These are phyloP conservation scores for Yueomyces sinensis DNA, from an alignment of 805 yeast genomes.

Conservation along the genomic window DNA sequence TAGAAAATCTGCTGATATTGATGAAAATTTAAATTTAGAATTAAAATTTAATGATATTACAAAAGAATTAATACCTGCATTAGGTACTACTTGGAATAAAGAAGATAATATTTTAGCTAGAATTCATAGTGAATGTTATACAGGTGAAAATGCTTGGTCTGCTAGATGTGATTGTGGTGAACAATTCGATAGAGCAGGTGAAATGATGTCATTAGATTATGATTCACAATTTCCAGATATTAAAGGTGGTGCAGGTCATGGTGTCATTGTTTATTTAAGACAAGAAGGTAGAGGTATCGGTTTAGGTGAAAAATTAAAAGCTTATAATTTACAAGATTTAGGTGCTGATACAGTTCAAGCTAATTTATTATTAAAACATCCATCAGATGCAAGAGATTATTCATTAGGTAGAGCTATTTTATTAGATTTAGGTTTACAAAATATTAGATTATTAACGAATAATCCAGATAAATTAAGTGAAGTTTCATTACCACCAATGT, in stretches of 20 bases:
- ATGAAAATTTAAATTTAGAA: slow-evolving; percentile 29
- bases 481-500: slow-evolving; percentile 72
- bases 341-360: slow-evolving; percentile 99
- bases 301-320: slow-evolving; percentile 92
- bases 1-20: slow-evolving; percentile 53
- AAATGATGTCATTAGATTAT: slow-evolving; percentile 44
- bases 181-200: slow-evolving; percentile 96
- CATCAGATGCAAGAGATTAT: slow-evolving; percentile 95
- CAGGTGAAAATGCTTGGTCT: slow-evolving; percentile 99
- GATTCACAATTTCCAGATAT: slow-evolving; percentile 14
- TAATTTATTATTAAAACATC: slow-evolving; percentile 81
- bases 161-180: slow-evolving; percentile 99
- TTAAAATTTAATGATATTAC: slow-evolving; percentile 31
- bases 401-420: slow-evolving; percentile 89
- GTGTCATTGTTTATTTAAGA: slow-evolving; percentile 88
- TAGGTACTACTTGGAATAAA: slow-evolving; percentile 16
- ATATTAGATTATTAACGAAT: slow-evolving; percentile 74
- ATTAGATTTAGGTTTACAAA: slow-evolving; percentile 60
- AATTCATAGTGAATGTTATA: slow-evolving; percentile 94
- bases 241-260: slow-evolving; percentile 61
- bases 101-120: slow-evolving; percentile 48
- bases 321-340: slow-evolving; percentile 89
- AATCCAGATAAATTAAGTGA: slow-evolving; percentile 95
- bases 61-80: slow-evolving; percentile 14
- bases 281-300: slow-evolving; percentile 99